phyloP scores from a whole-genome alignment of 2,329 filamentous ascomycete genomes.

The Lasiodiplodia hormozganensis region DNA sequence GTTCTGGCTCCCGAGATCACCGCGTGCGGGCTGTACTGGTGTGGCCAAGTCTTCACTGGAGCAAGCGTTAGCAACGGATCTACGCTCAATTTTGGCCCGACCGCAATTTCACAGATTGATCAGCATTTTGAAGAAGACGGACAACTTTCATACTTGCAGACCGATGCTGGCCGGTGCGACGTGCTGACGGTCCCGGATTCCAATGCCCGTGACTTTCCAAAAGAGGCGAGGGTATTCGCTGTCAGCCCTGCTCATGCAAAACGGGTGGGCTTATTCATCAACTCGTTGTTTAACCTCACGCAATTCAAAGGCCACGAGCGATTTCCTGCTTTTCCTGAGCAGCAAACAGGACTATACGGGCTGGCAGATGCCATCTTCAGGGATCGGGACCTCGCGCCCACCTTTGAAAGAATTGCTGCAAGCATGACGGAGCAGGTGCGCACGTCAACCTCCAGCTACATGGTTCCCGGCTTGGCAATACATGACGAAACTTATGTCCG shows the following conservation, averaged over 20 bases:
- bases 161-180: background rate
- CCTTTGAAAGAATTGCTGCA: background rate
- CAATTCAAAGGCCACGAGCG: background rate
- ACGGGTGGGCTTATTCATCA: background rate
- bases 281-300: background rate
- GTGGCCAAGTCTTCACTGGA: background rate
- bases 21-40: background rate
- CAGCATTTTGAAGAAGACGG: background rate
- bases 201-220: background rate
- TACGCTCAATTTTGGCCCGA: no score
- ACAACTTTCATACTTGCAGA: background rate
- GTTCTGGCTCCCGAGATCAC: background rate
- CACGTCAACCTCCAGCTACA: background rate
- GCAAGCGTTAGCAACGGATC: background rate
- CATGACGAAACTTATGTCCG: background rate
- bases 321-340: background rate
- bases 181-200: background rate
- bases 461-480: background rate
- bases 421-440: background rate
- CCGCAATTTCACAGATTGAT: background rate
- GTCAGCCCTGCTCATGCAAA: background rate
- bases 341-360: background rate
- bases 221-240: background rate
- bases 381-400: background rate
- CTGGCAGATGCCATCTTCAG: background rate